Evolutionary conservation across 306 rosid genomes (phyloP), one percentile per base, ranked within the genome.

Genomic region (Dalbergia cultrata): DNA sequence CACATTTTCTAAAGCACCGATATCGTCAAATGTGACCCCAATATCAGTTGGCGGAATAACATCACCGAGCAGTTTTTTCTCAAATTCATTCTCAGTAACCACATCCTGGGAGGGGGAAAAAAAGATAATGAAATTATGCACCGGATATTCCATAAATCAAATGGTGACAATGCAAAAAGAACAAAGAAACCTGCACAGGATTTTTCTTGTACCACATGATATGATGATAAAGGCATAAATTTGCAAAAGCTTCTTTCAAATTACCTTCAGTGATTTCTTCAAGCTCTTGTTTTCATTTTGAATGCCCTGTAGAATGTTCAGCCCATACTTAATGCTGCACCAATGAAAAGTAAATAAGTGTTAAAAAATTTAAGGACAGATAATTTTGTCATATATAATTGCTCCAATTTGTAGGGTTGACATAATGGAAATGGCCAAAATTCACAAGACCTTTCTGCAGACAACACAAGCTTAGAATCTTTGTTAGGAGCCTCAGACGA

Each of bases 1-100:
- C 31, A 95, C 99, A 75, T 86, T 95, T 89, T 95, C 99, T 82
- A 95, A 87, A 44, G 99, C 99, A 75, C 99, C 99, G 57, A 95
- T 93, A 75, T 95, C 95, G 82, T 95, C 96, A 82, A 95, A 95
- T 79, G 94, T 89, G 78, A 95, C 97, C 66, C 99, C 98, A 79
- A 95, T 91, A 80, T 95, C 99, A 19, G 84, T 87, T 0, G 99
- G 98, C 11, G 99, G 99, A 86, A 95, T 95, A 84, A 95, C 99
- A 90, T 95, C 98, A 54, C 77, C 98, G 56, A 93, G 98, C 67
- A 95, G 92, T 82, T 93, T 93, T 85, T 95, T 95, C 92, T 95
- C 99, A 83, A 95, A 95, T 63, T 95, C 99, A 56, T 95, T 95
- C 84, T 92, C 99, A 0, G 99, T 95, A 19, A 87, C 93, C 85